Percentiles rank a stretch among this genome's conserved stretches.
Evolutionary conservation across 2,329 filamentous ascomycete genomes (phyloP).

Genomic region (Anthostomella pinea): DNA sequence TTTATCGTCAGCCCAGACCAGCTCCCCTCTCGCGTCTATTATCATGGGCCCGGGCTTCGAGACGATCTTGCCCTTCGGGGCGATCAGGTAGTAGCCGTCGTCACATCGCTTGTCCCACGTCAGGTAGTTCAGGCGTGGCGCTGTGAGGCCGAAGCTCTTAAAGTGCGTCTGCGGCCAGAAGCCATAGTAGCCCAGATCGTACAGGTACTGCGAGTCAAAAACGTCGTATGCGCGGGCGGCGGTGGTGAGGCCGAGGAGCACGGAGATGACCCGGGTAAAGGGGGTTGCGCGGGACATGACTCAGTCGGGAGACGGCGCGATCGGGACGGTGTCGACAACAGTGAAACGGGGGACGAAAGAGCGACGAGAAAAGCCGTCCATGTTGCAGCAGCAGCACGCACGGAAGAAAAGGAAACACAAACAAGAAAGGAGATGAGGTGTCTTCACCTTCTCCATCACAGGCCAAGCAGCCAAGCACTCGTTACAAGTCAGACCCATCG

Average conservation of each 20-base stretch:
- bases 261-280: constrained; percentile 9
- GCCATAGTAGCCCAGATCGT: constrained; percentile 14
- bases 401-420: too few species aligned
- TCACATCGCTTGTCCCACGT: constrained; percentile 13
- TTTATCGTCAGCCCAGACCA: constrained; percentile 17
- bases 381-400: too few species aligned
- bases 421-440: too few species aligned
- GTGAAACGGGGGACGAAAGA: too few species aligned
- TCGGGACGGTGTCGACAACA: too few species aligned
- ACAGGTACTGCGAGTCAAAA: constrained; percentile 9
- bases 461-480: too few species aligned
- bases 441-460: too few species aligned
- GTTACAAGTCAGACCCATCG: too few species aligned
- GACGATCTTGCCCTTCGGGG: constrained; percentile 18
- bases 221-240: constrained; percentile 7
- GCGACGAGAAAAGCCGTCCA: too few species aligned
- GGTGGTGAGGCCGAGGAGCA: constrained; percentile 2
- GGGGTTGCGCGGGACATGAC: constrained; percentile 11
- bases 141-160: constrained; percentile 12
- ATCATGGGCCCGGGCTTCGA: constrained; percentile 16
- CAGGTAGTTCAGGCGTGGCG: constrained; percentile 14
- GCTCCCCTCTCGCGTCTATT: constrained; percentile 15
- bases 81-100: constrained; percentile 16
- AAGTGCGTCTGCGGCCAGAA: constrained; percentile 15
- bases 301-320: too few species aligned